Conservation (phyloP, 108 stramenopile species). For the Cyclotella sp. region DNA sequence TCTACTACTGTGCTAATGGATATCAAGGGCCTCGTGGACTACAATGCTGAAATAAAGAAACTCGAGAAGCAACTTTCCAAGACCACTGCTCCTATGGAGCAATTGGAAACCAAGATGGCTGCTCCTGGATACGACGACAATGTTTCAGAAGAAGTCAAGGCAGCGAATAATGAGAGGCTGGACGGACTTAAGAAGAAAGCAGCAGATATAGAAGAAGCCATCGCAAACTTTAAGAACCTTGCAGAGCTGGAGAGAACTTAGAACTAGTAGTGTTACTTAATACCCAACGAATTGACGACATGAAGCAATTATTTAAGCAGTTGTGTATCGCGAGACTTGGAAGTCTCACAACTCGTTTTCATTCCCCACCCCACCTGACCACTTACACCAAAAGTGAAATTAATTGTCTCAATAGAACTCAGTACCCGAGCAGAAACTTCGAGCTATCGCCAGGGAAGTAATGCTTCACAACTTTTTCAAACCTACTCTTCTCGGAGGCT, state of each 20-base stretch:
- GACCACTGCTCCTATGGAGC: constrained; percentile 58
- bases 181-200: constrained; percentile 77
- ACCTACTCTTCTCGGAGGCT: no score
- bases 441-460: no score
- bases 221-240: constrained; percentile 81
- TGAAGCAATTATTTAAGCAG: no score
- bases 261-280: background rate
- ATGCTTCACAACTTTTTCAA: no score
- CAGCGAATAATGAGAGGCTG: constrained; percentile 69
- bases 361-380: no score
- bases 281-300: no score
- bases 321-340: no score
- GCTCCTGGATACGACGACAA: constrained; percentile 81
- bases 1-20: constrained; percentile 89
- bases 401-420: no score
- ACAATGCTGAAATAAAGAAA: constrained; percentile 90
- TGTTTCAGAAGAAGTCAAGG: constrained; percentile 70
- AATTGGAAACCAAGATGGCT: constrained; percentile 73
- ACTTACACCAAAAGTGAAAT: no score
- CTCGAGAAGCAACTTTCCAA: constrained; percentile 81
- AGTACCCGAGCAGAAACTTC: no score
- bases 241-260: constrained; percentile 61
- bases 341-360: no score
- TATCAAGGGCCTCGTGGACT: constrained; percentile 96
- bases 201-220: constrained; percentile 78